Conservation (phyloP, 2,329 filamentous ascomycete genomes). For the Claviceps purpurea region DNA sequence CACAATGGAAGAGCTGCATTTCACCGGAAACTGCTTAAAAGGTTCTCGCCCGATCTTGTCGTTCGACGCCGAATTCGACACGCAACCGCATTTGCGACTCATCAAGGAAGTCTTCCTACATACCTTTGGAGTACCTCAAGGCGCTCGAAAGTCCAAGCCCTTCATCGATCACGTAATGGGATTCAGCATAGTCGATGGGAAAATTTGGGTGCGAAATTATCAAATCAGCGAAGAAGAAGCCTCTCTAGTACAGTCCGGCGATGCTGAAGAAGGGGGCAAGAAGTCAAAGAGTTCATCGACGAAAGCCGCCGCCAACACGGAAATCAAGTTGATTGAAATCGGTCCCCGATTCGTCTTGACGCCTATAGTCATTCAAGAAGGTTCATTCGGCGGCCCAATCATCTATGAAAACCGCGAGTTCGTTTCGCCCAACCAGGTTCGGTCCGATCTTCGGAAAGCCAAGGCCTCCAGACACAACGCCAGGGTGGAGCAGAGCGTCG, state of each 20-base stretch:
- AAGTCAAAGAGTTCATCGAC: slow-evolving; percentile 21
- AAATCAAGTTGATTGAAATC: slow-evolving; percentile 80
- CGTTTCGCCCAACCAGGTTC: slow-evolving; percentile 87
- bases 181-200: slow-evolving; percentile 81
- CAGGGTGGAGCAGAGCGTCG: slow-evolving; percentile 59
- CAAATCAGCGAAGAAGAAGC: slow-evolving; percentile 76
- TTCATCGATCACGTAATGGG: slow-evolving; percentile 93
- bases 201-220: slow-evolving; percentile 93
- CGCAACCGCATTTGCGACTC: slow-evolving; percentile 63
- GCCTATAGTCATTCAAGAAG: slow-evolving; percentile 89
- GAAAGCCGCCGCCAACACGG: slow-evolving; percentile 45
- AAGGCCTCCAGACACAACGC: slow-evolving; percentile 69
- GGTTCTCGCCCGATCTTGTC: slow-evolving; percentile 82
- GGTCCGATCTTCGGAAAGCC: slow-evolving; percentile 62
- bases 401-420: slow-evolving; percentile 99
- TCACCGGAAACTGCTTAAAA: slow-evolving; percentile 93
- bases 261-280: slow-evolving; percentile 28
- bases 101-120: slow-evolving; percentile 85
- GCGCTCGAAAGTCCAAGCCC: slow-evolving; percentile 79
- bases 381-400: slow-evolving; percentile 86
- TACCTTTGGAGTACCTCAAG: slow-evolving; percentile 83
- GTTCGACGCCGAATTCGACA: slow-evolving; percentile 80
- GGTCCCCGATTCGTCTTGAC: slow-evolving; percentile 87
- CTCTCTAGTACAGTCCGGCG: slow-evolving; percentile 29
- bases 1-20: slow-evolving; percentile 93